Percentiles rank a stretch among this genome's conserved stretches.
phyloP scores from a whole-genome alignment of 352 stramenopile genomes.

The Stramenopiles sp. region DNA sequence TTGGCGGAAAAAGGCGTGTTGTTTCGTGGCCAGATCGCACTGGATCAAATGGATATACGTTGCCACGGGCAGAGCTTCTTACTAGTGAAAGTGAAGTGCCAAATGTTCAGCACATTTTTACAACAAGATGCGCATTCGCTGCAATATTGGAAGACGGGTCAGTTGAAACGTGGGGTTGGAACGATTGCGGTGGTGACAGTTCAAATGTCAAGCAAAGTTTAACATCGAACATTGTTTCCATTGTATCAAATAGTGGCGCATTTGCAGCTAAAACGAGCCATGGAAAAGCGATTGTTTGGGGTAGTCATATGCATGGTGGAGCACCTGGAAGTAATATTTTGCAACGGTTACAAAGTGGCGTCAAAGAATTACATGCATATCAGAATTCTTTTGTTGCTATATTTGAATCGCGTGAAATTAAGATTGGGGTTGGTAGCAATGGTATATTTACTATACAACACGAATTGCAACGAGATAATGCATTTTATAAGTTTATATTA shows the following conservation, averaged over 20 bases:
- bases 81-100: neutral
- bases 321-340: neutral
- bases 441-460: neutral
- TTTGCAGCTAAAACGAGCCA: neutral
- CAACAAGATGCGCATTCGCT: neutral
- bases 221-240: neutral
- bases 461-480: too few relatives aligned
- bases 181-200: neutral
- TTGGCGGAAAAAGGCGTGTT: neutral
- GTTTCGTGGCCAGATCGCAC: neutral
- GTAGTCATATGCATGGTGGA: neutral
- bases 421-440: neutral
- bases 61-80: neutral
- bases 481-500: too few relatives aligned
- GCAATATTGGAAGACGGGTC: neutral
- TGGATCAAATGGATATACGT: neutral
- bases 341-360: neutral
- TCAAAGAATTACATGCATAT: neutral
- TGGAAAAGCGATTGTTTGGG: neutral
- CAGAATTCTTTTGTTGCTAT: neutral
- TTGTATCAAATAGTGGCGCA: neutral
- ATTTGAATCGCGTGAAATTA: neutral
- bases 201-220: neutral
- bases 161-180: neutral
- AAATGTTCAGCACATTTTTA: neutral